Base-by-base conservation (phyloP, 2,329 filamentous ascomycete species). In the Hymenoscyphus repandus region DNA sequence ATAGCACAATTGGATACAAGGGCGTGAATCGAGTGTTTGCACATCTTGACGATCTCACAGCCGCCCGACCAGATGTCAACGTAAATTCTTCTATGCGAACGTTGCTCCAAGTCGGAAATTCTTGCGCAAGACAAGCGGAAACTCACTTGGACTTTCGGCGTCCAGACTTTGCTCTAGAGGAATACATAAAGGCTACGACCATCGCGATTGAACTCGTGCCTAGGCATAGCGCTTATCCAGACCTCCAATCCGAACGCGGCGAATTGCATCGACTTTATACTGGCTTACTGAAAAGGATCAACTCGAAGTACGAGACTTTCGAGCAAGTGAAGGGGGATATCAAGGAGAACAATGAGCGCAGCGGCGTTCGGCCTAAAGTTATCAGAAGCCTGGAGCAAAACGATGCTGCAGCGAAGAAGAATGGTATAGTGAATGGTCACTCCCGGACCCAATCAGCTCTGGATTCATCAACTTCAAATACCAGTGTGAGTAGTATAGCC, bases 101-200 rank as follows among this genome's bases (percentile, higher is more conserved):
- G 56, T 64, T 83, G 34, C 68, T 85, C 12, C 73, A 76, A 40
- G 64, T 69, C 38, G 79, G 75, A 47, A 76, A 85, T 60, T 63
- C 66, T 18, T 73, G 74, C 42, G 72, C 83, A 52, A 74, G 75
- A 53, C 76, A 80, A 60, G 85, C 88, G 34, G 78, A 82, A 56
- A 79, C 77, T 47, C 73, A 76, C 50, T 74, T 83, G 52, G 78
- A 79, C 54, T 85, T 87, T 69, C 73, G 79, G 22, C 75, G 82
- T 33, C 80, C 83, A 4, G 90, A 93, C 64, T 69, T 82, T 34
- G 91, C 91, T 2, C 85, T 95, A 49, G 80, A 86, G 57, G 88
- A 95, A 54, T 97, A 92, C 64, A 78, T 97, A 51, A 81, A 85
- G 56, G 88, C 91, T 10, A 90, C 80, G 53, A 83, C 90, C 51